Conservation (phyloP, 208 protist species). For the Crithidia sp. region DNA sequence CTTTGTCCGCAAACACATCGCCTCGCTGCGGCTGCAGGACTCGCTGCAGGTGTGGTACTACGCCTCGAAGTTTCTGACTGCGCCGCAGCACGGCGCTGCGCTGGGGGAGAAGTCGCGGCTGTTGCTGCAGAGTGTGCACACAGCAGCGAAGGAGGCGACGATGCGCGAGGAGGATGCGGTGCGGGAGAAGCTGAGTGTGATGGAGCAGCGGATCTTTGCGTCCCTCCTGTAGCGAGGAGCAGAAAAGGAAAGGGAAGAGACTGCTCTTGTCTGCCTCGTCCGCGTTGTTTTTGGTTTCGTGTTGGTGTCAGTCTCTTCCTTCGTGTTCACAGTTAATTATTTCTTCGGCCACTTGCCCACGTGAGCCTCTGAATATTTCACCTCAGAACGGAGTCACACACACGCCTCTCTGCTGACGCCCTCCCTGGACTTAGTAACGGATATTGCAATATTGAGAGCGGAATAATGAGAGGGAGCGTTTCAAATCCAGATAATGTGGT, state of each 20-base stretch:
- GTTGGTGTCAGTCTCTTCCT: not conserved
- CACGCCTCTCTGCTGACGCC: no score
- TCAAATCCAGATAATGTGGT: no score
- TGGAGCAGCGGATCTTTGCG: conserved; percentile 30
- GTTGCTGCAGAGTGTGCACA: conserved; percentile 29
- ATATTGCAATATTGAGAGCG: no score
- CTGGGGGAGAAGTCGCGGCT: conserved; percentile 17
- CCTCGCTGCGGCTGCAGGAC: conserved; percentile 56
- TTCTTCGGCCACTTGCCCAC: not conserved
- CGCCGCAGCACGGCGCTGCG: not conserved
- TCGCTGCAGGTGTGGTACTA: conserved; percentile 50
- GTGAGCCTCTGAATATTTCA: not conserved
- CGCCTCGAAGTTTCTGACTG: conserved; percentile 21
- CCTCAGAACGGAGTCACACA: no score
- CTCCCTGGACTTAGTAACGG: no score
- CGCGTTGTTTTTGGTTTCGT: not conserved
- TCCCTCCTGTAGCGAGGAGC: conserved; percentile 10
- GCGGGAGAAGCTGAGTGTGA: conserved; percentile 34
- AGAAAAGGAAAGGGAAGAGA: not conserved
- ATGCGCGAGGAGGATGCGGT: conserved; percentile 16
- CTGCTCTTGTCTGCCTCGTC: not conserved
- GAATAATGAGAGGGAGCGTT: no score
- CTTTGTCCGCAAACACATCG: conserved; percentile 46
- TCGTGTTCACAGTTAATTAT: not conserved
- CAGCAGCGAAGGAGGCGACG: conserved; percentile 25